Conservation (phyloP, 495 filamentous ascomycete genomes). For the Penicillium flavigenum region DNA sequence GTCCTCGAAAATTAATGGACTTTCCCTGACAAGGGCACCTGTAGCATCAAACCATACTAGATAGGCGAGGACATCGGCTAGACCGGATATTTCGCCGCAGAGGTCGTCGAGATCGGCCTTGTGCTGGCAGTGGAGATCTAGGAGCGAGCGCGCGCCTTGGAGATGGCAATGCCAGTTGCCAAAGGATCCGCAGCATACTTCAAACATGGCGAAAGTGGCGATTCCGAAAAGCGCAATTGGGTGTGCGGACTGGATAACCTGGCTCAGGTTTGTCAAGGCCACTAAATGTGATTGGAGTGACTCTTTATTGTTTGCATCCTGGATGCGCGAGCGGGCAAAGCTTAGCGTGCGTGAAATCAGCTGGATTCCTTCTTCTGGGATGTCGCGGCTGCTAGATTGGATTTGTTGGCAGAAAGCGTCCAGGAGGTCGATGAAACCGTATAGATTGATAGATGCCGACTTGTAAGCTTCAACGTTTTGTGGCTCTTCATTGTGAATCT, state of each 20-base stretch:
- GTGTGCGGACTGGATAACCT: conserved; percentile 32
- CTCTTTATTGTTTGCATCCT: conserved; percentile 22
- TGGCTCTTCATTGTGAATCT: neutral
- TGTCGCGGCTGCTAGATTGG: conserved; percentile 23
- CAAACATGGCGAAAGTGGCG: conserved; percentile 37
- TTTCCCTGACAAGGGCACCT: conserved; percentile 27
- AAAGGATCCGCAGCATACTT: conserved; percentile 35
- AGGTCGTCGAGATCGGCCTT: conserved; percentile 28
- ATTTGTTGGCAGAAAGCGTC: conserved; percentile 35
- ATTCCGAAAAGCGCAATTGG: conserved; percentile 37
- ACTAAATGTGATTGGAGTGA: conserved; percentile 33
- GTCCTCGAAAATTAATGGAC: conserved; percentile 32
- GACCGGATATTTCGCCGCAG: conserved; percentile 23
- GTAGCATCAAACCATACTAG: conserved; percentile 38
- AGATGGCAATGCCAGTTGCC: conserved; percentile 38
- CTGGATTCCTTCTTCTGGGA: conserved; percentile 28
- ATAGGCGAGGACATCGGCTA: conserved; percentile 31
- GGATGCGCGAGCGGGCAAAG: conserved; percentile 27
- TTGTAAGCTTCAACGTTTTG: neutral
- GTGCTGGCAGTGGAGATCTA: conserved; percentile 34
- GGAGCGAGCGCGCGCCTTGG: conserved; percentile 34
- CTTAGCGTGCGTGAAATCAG: conserved; percentile 29
- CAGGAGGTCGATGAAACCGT: conserved; percentile 36
- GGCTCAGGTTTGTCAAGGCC: conserved; percentile 30
- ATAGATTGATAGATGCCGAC: conserved; percentile 28